A percentile compares a stretch with the other conserved stretches of the same genome.
These are phyloP conservation scores for Botrytis aclada DNA, from an alignment of 2,329 filamentous ascomycete species.

Conservation along the genomic window DNA sequence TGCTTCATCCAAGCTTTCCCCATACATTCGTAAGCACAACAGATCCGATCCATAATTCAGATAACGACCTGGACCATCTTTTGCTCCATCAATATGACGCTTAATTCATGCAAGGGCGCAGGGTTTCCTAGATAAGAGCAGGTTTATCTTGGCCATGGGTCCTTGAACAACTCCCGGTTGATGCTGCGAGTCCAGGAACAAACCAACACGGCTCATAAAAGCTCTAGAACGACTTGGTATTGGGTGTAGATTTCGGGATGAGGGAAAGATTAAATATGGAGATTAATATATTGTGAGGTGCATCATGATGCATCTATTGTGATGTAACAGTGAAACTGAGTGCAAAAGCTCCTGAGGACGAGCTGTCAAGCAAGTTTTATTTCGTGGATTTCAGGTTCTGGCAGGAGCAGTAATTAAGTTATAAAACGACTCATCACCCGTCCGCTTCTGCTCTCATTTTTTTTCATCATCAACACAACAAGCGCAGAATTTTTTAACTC, in stretches of 20 bases:
- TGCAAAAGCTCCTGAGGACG: neutral
- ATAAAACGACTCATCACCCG: neutral
- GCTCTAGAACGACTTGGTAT: neutral
- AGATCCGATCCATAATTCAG: neutral
- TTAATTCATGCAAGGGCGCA: neutral
- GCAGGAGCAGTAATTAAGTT: neutral
- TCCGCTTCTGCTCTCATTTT: too few species aligned
- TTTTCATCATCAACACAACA: neutral
- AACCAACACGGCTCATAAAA: neutral
- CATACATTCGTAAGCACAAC: neutral
- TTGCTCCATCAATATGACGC: neutral
- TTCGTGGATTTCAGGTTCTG: neutral
- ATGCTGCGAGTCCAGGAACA: neutral
- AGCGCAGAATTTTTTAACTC: neutral
- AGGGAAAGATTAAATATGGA: neutral
- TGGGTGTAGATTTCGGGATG: neutral
- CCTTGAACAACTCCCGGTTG: neutral
- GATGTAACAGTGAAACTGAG: neutral
- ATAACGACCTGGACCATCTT: neutral
- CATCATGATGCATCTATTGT: slow-evolving; percentile 2
- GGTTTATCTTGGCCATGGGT: neutral
- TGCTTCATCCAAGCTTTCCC: neutral
- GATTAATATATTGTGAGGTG: neutral
- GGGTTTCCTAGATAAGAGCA: neutral
- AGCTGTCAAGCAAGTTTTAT: neutral